These are phyloP conservation scores for Clonostachys chloroleuca DNA, from an alignment of 2,329 filamentous ascomycete genomes.

Conservation along the genomic window DNA sequence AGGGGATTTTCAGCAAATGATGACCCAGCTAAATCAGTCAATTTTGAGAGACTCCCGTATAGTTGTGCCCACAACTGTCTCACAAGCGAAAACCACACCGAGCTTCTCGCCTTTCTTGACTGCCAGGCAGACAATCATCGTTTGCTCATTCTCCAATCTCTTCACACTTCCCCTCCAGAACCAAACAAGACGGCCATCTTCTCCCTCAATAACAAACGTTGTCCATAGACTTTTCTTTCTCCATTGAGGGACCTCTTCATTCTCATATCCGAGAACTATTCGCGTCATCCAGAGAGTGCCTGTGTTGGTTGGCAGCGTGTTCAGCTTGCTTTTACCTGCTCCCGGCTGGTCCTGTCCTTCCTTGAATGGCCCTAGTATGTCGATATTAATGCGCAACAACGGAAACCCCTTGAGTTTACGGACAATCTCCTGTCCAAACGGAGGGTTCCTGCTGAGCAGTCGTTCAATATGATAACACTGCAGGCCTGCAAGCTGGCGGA, in stretches of 20 bases:
- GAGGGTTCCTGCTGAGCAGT: constrained; percentile 73
- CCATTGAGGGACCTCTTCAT: constrained; percentile 59
- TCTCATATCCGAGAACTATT: constrained; percentile 67
- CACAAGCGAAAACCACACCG: constrained; percentile 74
- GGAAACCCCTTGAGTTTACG: constrained; percentile 69
- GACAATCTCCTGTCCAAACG: constrained; percentile 70
- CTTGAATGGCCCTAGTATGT: constrained; percentile 15
- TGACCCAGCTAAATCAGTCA: too few relatives aligned
- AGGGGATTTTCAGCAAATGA: too few relatives aligned
- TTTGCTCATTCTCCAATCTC: constrained; percentile 57
- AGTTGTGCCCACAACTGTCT: constrained; percentile 69
- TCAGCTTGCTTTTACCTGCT: too few relatives aligned
- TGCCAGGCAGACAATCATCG: constrained; percentile 48
- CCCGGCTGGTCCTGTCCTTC: background rate
- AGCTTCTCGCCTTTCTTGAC: constrained; percentile 49
- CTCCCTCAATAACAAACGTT: constrained; percentile 68
- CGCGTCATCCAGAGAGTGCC: constrained; percentile 41
- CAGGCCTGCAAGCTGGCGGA: constrained; percentile 63
- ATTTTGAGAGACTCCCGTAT: background rate
- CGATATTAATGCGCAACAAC: constrained; percentile 33
- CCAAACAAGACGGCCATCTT: constrained; percentile 50
- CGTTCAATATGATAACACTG: constrained; percentile 73
- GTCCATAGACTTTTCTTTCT: constrained; percentile 60
- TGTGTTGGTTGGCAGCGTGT: background rate
- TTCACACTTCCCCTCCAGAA: constrained; percentile 62